Evolutionary conservation across 345 rosid species (phyloP), one percentile per base, ranked within the genome.

Genomic region (Murraya koenigii): DNA sequence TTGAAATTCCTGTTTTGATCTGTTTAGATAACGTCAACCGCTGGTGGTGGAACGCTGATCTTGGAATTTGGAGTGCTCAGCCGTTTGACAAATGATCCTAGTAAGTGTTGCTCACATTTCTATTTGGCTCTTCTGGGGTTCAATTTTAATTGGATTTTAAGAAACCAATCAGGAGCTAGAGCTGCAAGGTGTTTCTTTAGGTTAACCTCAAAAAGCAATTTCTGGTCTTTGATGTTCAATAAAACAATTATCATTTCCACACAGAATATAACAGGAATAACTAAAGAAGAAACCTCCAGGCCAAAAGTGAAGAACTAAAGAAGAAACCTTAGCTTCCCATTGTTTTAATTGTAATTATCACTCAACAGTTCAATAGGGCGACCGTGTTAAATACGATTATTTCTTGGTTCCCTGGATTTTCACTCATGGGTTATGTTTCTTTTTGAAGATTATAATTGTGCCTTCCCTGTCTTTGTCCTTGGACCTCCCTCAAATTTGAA

Each of bases 21-120:
- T 79, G 71, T 85, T 75, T 82, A 96, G 99, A 88, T 96, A 83
- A 96, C 99, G 65, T 94, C 98, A 72, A 96, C 99, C 13, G 99
- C 99, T 60, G 99, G 99, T 78, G 99, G 99, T 72, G 99, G 97
- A 83, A 96, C 99, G 28, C 85, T 96, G 88, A 94, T 97, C 44
- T 89, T 96, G 84, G 99, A 96, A 87, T 96, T 96, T 69, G 98
- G 97, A 66, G 85, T 92, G 77, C 95, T 96, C 54, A 96, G 97
- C 79, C 93, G 92, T 75, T 88, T 96, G 87, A 94, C 97, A 78
- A 91, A 96, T 83, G 92, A 96, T 84, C 97, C 98, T 47, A 91
- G 98, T 96, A 85, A 84, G 91, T 80, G 39, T 33, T 28, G n/a
- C 56, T 55, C 19, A 33, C 68, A 23, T 59, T 63, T 54, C 47